Evolutionary conservation across 805 yeast species (phyloP), one percentile per base, ranked within the genome.

Genomic region (Peterozyma xylosa): DNA sequence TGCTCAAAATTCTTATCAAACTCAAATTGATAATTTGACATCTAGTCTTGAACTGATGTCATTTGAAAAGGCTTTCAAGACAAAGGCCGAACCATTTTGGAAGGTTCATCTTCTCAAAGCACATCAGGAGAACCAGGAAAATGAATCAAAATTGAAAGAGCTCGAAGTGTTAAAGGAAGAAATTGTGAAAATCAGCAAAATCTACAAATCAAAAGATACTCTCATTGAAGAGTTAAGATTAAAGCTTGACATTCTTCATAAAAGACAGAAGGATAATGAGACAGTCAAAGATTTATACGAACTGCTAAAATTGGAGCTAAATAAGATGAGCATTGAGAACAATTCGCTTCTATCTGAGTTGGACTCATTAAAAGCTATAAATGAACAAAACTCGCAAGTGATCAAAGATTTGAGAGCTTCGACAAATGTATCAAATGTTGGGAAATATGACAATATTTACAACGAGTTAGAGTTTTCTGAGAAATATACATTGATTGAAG

Each of bases 231-330:
- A 77, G 39, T 57, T 73, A 11, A 57, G 61, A 11, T 55, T 76
- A 43, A 76, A 73, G 48, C 61, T 76, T 9, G 58, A 64, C 9
- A 62, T 75, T 2, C 53, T 77, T 33, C 71, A 74, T 48, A 61
- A 65, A 5, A 74, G 72, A 48, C 56, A 76, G 51, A 50, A 49
- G 13, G 58, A 65, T 3, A 53, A 65, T 5, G 55, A 58, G 34
- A 51, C 52, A 0, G 60, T 62, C 14, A 68, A 66, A 30, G 47
- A 48, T 9, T 57, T 54, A 14, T 42, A 66, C 3, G 39, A 47
- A 1, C 51, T 55, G 5, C 42, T 60, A 11, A 39, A 48, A 18
- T 6, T 42, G 39, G 46, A 48, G 50, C n/a, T 68, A 21, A 45
- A 48, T 7, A 51, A 49, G 9, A 42, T 62, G 38, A 58, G 58